Percentiles rank a stretch among this genome's conserved stretches.
These are phyloP conservation scores for Citropsis articulata DNA, from an alignment of 345 rosid species.

Conservation along the genomic window DNA sequence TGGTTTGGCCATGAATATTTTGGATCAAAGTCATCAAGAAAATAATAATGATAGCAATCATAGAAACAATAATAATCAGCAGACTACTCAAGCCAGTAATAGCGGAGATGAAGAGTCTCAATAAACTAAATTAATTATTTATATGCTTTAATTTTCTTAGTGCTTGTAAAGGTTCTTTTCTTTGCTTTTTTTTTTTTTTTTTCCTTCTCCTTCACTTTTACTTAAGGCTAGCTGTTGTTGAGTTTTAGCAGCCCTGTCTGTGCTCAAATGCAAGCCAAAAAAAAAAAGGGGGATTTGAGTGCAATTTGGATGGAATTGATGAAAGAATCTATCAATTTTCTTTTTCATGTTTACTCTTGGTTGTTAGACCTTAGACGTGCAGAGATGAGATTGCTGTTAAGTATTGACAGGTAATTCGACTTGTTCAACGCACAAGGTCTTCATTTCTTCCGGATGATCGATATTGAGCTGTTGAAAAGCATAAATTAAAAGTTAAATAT, in stretches of 20 bases:
- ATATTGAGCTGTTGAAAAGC: neutral
- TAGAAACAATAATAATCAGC: constrained; percentile 20
- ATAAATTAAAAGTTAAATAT: neutral
- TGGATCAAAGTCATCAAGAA: constrained; percentile 30
- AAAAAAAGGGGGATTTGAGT: neutral
- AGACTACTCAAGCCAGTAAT: constrained; percentile 20
- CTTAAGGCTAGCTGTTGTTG: neutral
- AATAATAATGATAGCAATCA: neutral
- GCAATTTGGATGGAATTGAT: neutral
- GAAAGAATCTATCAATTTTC: neutral
- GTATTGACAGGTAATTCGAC: neutral
- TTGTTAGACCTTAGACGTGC: neutral
- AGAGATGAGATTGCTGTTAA: neutral
- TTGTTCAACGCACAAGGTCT: neutral
- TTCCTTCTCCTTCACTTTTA: neutral
- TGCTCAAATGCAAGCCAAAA: neutral
- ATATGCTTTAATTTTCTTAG: neutral
- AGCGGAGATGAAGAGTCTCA: constrained; percentile 34
- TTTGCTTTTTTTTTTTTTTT: neutral
- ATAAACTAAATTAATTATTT: neutral
- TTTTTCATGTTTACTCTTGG: neutral
- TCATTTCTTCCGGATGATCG: neutral
- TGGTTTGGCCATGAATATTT: constrained; percentile 36
- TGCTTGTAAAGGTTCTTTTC: neutral
- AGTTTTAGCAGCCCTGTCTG: neutral